Evolutionary conservation across 2,329 filamentous ascomycete genomes (phyloP).

Genomic region (Scorias spongiosa): DNA sequence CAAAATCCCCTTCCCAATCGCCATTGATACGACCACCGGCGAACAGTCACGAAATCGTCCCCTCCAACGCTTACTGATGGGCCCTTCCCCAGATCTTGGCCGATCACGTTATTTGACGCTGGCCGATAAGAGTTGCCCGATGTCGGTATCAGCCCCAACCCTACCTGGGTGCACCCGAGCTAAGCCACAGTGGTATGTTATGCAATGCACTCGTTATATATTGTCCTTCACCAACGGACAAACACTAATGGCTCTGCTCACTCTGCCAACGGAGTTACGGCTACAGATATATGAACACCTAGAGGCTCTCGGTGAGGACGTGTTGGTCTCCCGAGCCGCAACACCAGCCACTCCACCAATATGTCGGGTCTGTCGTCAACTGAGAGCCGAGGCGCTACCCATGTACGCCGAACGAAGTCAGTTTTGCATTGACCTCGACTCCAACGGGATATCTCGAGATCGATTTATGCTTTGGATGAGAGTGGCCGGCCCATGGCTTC

Average conservation of each 20-base stretch:
- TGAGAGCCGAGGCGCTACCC: conserved; percentile 11
- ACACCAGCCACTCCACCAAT: conserved; percentile 9
- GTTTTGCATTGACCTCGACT: conserved; percentile 11
- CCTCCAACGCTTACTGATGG: too few relatives aligned
- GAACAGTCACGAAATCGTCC: too few relatives aligned
- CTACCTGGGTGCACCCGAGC: too few relatives aligned
- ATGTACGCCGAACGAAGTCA: conserved; percentile 8
- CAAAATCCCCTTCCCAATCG: too few relatives aligned
- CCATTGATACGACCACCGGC: too few relatives aligned
- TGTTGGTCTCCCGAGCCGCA: neutral
- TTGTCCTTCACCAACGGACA: too few relatives aligned
- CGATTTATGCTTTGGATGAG: conserved; percentile 8
- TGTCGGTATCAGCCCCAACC: too few relatives aligned
- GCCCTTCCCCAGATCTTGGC: neutral
- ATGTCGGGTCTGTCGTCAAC: conserved; percentile 6
- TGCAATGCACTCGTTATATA: too few relatives aligned
- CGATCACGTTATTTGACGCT: neutral
- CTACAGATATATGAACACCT: neutral
- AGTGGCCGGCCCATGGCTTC: conserved; percentile 5
- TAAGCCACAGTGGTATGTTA: too few relatives aligned
- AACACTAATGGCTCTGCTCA: neutral
- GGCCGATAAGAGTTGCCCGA: neutral
- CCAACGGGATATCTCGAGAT: conserved; percentile 1
- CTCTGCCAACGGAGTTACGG: neutral
- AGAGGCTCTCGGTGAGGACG: neutral